Conservation (phyloP, 257 asterid genomes). For the Lantana camara region DNA sequence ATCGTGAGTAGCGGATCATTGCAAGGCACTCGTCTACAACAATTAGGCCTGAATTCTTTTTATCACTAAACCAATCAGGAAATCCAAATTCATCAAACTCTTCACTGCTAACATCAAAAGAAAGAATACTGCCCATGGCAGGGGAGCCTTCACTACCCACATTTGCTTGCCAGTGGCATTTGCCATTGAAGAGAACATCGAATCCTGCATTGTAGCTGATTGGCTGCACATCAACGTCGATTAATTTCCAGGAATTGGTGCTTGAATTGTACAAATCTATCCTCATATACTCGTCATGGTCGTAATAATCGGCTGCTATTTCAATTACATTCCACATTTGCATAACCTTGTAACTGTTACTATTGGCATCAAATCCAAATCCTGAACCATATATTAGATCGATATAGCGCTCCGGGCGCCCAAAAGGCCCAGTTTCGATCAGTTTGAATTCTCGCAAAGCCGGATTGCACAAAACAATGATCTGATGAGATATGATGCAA, state of each 20-base stretch:
- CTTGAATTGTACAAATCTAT: background rate
- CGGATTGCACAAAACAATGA: background rate
- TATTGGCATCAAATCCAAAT: background rate
- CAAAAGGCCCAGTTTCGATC: background rate
- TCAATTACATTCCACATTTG: background rate
- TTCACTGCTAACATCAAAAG: background rate
- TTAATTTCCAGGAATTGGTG: background rate
- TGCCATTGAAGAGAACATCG: background rate
- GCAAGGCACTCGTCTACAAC: background rate
- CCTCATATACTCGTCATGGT: background rate
- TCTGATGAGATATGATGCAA: background rate
- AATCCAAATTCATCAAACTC: background rate
- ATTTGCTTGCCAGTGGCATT: background rate
- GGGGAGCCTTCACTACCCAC: background rate
- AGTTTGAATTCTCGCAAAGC: background rate
- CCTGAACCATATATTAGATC: background rate
- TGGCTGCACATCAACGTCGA: background rate
- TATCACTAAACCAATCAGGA: background rate
- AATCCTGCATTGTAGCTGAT: background rate
- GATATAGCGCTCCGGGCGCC: background rate
- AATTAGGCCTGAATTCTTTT: background rate
- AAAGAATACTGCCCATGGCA: background rate
- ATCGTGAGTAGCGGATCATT: background rate
- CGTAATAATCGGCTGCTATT: background rate
- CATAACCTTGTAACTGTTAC: background rate